phyloP scores from a whole-genome alignment of 2,329 filamentous ascomycete genomes.

The Colletotrichum phormii region DNA sequence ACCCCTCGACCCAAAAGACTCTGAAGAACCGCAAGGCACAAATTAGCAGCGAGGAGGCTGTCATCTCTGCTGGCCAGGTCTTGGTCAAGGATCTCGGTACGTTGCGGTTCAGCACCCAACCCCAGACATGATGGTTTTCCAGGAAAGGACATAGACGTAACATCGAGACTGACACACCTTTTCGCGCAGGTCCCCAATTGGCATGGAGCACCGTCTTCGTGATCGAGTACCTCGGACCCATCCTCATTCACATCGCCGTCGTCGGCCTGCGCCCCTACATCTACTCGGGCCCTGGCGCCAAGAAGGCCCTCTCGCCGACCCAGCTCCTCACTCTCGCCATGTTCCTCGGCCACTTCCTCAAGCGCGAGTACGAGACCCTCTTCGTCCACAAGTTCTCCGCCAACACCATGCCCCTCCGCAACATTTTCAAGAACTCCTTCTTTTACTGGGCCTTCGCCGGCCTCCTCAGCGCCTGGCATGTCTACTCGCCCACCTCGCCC shows the following conservation, averaged over 20 bases:
- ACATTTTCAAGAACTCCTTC: conserved; percentile 94
- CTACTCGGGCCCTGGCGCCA: conserved; percentile 54
- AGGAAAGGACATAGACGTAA: neutral
- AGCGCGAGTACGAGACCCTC: conserved; percentile 94
- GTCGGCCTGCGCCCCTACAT: conserved; percentile 78
- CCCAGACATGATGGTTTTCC: neutral
- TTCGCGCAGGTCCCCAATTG: conserved; percentile 80
- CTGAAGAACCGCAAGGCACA: conserved; percentile 71
- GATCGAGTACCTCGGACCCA: conserved; percentile 92
- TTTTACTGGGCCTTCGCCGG: conserved; percentile 95
- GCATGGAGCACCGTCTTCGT: conserved; percentile 94
- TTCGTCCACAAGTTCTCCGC: conserved; percentile 96
- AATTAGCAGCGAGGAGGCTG: conserved; percentile 59
- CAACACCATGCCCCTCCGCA: conserved; percentile 89
- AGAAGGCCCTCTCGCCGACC: conserved; percentile 67
- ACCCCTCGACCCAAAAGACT: conserved; percentile 70
- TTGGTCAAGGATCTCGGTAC: conserved; percentile 94
- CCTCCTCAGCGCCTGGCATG: conserved; percentile 82
- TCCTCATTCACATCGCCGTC: conserved; percentile 85
- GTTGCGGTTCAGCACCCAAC: conserved; percentile 39
- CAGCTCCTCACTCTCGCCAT: conserved; percentile 82
- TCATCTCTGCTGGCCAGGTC: conserved; percentile 66
- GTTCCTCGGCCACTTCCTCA: conserved; percentile 86
- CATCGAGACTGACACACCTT: conserved; percentile 3
- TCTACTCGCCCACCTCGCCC: conserved; percentile 81